phyloP scores from a whole-genome alignment of 495 filamentous ascomycete genomes.

The Hypoxylon lienhwacheense region DNA sequence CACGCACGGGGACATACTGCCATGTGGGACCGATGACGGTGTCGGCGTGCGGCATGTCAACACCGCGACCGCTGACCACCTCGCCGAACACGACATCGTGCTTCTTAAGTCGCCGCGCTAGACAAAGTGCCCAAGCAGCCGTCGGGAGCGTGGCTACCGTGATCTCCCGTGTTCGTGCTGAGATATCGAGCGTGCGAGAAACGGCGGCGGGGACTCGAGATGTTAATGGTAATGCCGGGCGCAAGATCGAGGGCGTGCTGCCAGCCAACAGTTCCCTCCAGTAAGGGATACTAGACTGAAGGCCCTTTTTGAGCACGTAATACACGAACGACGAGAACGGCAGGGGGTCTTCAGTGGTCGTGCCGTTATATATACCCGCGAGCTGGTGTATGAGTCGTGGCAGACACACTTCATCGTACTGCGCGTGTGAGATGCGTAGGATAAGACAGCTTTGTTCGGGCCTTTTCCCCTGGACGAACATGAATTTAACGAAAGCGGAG shows the following conservation, averaged over 20 bases:
- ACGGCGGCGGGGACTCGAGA: slow-evolving; percentile 40
- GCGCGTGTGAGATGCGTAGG: slow-evolving; percentile 71
- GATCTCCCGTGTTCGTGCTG: slow-evolving; percentile 48
- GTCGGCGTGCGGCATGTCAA: slow-evolving; percentile 49
- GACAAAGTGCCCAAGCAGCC: slow-evolving; percentile 63
- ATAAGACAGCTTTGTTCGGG: slow-evolving; percentile 59
- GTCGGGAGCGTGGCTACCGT: slow-evolving; percentile 62
- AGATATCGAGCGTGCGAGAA: slow-evolving; percentile 49
- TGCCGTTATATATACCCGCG: slow-evolving; percentile 40
- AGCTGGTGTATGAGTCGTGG: slow-evolving; percentile 59
- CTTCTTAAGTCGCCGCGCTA: slow-evolving; percentile 53
- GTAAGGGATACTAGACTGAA: slow-evolving; percentile 50
- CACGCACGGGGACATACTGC: slow-evolving; percentile 48
- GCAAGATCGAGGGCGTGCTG: slow-evolving; percentile 54
- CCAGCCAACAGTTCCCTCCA: slow-evolving; percentile 59
- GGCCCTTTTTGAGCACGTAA: slow-evolving; percentile 42
- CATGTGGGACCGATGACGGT: slow-evolving; percentile 50
- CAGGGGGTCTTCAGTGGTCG: slow-evolving; percentile 43
- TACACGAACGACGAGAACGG: slow-evolving; percentile 64
- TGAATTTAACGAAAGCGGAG: slow-evolving; percentile 64
- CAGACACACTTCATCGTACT: slow-evolving; percentile 73
- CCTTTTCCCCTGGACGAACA: slow-evolving; percentile 57
- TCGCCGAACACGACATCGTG: slow-evolving; percentile 63
- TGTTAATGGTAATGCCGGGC: slow-evolving; percentile 33
- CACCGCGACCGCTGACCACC: slow-evolving; percentile 62